Evolutionary conservation across 2,329 filamentous ascomycete genomes (phyloP), one percentile per base, ranked within the genome.

Genomic region (Cladorrhinum sp.): DNA sequence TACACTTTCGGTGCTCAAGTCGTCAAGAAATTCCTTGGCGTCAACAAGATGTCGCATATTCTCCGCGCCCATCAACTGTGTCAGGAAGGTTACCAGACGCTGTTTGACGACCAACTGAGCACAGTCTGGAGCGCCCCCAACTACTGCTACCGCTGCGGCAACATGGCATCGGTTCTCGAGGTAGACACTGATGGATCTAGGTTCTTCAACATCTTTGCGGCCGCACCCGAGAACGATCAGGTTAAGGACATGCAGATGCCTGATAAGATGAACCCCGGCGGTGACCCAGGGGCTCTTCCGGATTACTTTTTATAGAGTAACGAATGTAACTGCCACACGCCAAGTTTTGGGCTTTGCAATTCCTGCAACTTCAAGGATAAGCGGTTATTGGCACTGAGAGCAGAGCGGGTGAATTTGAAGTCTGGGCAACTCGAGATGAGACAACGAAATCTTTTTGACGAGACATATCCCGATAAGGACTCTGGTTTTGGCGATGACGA

Each of bases 111-210:
- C 75, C 86, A 89, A 16, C 79, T 99, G 39, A 96, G 92, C 74
- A 99, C 95, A 1, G 95, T 99, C 6, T 99, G 95, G 95, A 97
- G 92, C 73, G 95, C 95, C 3, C 95, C 95, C 1, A 99, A 96
- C 71, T 96, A 96, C 77, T 96, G 91, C 76, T 96, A 96, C 74
- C 83, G 93, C 36, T 99, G 95, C 76, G 95, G 95, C 52, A 99
- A 99, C 74, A 88, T 98, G 85, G 95, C 95, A 8, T 96, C 92
- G 75, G 95, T 99, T 51, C 82, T 99, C 39, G 95, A 99, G 77
- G 95, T 99, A 61, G 94, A 92, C 73, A 92, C 96, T 72, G 89
- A 88, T 0, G 94, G 95, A 39, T 92, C 96, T 75, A 83, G 94
- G 62, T 96, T 91, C 76, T 99, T 98, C 80, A 99, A 99, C 73